phyloP scores from a whole-genome alignment of 2,329 filamentous ascomycete genomes.

The Taxawa tesnikishii region DNA sequence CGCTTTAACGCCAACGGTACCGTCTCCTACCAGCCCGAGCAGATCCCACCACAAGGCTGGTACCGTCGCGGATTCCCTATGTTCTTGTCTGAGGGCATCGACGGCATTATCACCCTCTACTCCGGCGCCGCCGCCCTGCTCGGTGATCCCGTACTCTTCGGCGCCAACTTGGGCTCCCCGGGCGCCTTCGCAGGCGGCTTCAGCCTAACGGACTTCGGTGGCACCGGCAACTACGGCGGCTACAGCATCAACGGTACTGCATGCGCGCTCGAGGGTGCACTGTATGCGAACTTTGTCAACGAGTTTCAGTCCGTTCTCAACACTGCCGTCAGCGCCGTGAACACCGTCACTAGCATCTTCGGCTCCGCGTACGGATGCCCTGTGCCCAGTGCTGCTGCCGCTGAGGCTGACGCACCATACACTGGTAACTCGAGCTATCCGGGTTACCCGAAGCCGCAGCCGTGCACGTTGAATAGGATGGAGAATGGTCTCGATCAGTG shows the following conservation, averaged over 20 bases:
- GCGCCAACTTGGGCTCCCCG: conserved; percentile 1
- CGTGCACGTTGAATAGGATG: conserved; percentile 4
- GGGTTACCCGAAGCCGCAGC: conserved; percentile 1
- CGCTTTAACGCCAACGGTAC: conserved; percentile 2
- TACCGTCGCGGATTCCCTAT: conserved; percentile 4
- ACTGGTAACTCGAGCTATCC: background rate
- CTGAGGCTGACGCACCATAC: conserved; percentile 1
- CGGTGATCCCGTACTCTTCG: conserved; percentile 3
- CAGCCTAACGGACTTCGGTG: conserved; percentile 1
- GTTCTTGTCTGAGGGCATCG: conserved; percentile 2
- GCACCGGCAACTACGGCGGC: conserved; percentile 1
- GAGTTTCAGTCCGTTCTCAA: conserved; percentile 2
- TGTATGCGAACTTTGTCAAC: conserved; percentile 3
- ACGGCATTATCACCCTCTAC: conserved; percentile 4
- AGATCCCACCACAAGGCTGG: conserved; percentile 4
- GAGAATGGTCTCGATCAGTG: conserved; percentile 4
- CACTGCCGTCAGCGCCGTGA: conserved; percentile 1
- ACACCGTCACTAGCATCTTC: conserved; percentile 2
- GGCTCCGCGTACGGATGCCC: conserved; percentile 2
- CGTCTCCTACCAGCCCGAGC: conserved; percentile 4
- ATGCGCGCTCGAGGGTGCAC: conserved; percentile 2
- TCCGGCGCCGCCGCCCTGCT: conserved; percentile 1
- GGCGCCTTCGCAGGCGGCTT: conserved; percentile 1
- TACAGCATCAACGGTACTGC: conserved; percentile 3
- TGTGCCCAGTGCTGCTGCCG: conserved; percentile 1